A percentile compares a stretch with the other conserved stretches of the same genome.
Evolutionary conservation across 2,329 filamentous ascomycete species (phyloP).

Genomic region (Fusarium sp.): DNA sequence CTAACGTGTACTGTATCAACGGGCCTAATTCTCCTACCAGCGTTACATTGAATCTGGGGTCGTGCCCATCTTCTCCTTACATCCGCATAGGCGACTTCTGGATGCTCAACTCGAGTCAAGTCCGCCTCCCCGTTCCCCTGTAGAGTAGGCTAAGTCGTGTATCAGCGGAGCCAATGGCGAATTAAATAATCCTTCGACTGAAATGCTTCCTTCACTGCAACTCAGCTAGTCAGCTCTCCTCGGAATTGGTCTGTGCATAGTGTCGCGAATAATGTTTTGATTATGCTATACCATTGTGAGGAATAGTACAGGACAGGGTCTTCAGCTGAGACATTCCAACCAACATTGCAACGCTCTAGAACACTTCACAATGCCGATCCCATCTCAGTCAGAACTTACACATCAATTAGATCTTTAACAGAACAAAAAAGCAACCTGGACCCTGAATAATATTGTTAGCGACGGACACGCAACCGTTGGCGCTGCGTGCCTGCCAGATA

Average conservation of each 20-base stretch:
- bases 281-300: neutral
- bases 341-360: neutral
- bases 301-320: neutral
- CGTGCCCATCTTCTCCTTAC: neutral
- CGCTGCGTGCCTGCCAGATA: neutral
- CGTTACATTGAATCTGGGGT: conserved; percentile 17
- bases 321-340: neutral
- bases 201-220: neutral
- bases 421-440: neutral
- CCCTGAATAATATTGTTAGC: neutral
- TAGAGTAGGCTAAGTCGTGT: neutral
- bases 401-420: neutral
- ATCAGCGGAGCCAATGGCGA: neutral
- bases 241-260: neutral
- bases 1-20: neutral
- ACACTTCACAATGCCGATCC: neutral
- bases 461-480: neutral
- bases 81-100: neutral
- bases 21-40: neutral
- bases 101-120: neutral
- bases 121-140: neutral
- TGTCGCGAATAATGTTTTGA: neutral
- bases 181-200: neutral
- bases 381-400: neutral
- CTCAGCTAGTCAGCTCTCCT: no score